A percentile compares a stretch with the other conserved stretches of the same genome.
Conservation (phyloP, 2,329 filamentous ascomycete species). For the Aspergillus latus region DNA sequence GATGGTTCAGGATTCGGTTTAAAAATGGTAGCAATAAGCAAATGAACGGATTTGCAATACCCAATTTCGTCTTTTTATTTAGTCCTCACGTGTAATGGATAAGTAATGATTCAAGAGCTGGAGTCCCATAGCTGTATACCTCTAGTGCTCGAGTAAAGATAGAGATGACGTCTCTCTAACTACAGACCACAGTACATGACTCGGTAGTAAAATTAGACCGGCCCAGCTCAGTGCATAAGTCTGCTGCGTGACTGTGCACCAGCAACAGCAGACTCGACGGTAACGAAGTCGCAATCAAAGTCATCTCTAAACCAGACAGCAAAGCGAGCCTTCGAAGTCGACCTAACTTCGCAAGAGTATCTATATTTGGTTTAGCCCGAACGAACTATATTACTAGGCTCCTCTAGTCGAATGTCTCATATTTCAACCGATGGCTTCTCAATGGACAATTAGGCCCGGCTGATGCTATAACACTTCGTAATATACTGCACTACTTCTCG, state of each 20-base stretch:
- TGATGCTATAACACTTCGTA: background rate
- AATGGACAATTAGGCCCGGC: background rate
- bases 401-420: background rate
- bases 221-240: background rate
- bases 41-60: constrained; percentile 31
- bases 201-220: background rate
- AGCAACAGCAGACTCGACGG: too few species aligned
- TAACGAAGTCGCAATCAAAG: background rate
- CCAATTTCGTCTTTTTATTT: constrained; percentile 13
- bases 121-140: background rate
- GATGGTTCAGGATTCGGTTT: constrained; percentile 25
- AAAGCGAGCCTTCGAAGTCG: background rate
- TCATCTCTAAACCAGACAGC: background rate
- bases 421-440: background rate
- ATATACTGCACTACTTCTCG: background rate
- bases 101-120: constrained; percentile 7
- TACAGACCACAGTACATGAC: background rate
- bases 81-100: constrained; percentile 9
- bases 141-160: background rate
- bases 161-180: too few species aligned
- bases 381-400: background rate
- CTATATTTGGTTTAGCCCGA: constrained; percentile 5
- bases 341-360: constrained; percentile 4
- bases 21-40: constrained; percentile 26
- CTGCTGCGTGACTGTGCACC: background rate